Evolutionary conservation across 176 grass and related monocot species (phyloP).

Genomic region (Thalia dealbata): DNA sequence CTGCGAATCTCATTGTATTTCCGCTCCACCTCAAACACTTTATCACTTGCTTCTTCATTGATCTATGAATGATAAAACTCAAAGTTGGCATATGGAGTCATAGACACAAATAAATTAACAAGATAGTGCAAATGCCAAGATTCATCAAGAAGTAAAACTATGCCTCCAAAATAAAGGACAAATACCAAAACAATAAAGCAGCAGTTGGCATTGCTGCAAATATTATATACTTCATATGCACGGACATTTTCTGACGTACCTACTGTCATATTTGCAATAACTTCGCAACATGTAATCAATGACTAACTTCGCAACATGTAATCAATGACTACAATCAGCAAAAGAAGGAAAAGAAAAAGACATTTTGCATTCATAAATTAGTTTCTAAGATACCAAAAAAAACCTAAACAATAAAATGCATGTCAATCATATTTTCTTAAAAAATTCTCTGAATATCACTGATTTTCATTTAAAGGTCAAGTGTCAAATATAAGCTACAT

Average conservation of each 20-base stretch:
- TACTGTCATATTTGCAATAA: not conserved
- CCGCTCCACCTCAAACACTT: constrained; percentile 81
- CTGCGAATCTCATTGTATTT: constrained; percentile 86
- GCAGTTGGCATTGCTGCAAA: not conserved
- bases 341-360: not conserved
- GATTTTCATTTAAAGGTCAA: not conserved
- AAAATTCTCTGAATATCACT: not conserved
- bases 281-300: not conserved
- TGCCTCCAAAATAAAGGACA: not conserved
- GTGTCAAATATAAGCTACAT: too few relatives aligned
- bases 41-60: constrained; percentile 82
- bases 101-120: not conserved
- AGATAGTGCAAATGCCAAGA: not conserved
- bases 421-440: not conserved
- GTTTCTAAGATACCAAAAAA: not conserved
- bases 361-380: not conserved
- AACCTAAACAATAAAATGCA: not conserved
- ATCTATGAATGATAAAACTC: constrained; percentile 33
- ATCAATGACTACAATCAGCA: not conserved
- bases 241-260: too few relatives aligned
- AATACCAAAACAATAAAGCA: not conserved
- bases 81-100: not conserved
- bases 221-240: not conserved
- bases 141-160: not conserved
- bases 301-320: not conserved